Percentiles rank a stretch among this genome's conserved stretches.
Evolutionary conservation across 306 rosid species (phyloP).

Genomic region (Cicer pinnatifidum): DNA sequence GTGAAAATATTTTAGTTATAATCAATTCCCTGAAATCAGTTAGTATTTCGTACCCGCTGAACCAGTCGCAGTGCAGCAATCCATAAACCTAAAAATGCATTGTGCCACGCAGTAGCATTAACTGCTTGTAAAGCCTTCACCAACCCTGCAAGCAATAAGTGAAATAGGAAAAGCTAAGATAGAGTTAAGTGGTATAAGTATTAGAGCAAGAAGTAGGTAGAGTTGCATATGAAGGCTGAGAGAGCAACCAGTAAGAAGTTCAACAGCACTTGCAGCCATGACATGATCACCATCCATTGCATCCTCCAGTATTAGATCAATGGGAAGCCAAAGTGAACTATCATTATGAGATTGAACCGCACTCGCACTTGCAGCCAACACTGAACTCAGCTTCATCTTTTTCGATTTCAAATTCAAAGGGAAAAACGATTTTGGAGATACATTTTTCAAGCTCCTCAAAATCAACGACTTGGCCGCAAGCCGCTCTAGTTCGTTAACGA

Average conservation of each 20-base stretch:
- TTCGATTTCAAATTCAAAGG: slow-evolving; percentile 59
- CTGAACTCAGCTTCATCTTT: slow-evolving; percentile 61
- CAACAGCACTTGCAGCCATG: slow-evolving; percentile 76
- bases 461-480: slow-evolving; percentile 69
- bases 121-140: slow-evolving; percentile 80
- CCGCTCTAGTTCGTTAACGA: slow-evolving; percentile 57
- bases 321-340: slow-evolving; percentile 88
- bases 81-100: slow-evolving; percentile 91
- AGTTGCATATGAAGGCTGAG: background rate
- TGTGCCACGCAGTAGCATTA: slow-evolving; percentile 87
- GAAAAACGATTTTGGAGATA: slow-evolving; percentile 64
- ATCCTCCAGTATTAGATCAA: slow-evolving; percentile 92
- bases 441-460: slow-evolving; percentile 64
- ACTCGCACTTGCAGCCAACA: slow-evolving; percentile 68
- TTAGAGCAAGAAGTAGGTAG: background rate
- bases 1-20: slow-evolving; percentile 3
- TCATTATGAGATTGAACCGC: slow-evolving; percentile 67
- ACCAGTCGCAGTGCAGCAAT: slow-evolving; percentile 87
- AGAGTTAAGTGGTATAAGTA: too few species aligned
- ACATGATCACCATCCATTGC: slow-evolving; percentile 93
- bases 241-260: slow-evolving; percentile 45
- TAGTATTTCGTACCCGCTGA: slow-evolving; percentile 77
- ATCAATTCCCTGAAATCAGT: slow-evolving; percentile 20
- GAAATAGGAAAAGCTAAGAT: slow-evolving; percentile 4
- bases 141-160: slow-evolving; percentile 64